Base-by-base conservation (phyloP, 2,329 filamentous ascomycete species). In the Calonectria pseudoturangicola region DNA sequence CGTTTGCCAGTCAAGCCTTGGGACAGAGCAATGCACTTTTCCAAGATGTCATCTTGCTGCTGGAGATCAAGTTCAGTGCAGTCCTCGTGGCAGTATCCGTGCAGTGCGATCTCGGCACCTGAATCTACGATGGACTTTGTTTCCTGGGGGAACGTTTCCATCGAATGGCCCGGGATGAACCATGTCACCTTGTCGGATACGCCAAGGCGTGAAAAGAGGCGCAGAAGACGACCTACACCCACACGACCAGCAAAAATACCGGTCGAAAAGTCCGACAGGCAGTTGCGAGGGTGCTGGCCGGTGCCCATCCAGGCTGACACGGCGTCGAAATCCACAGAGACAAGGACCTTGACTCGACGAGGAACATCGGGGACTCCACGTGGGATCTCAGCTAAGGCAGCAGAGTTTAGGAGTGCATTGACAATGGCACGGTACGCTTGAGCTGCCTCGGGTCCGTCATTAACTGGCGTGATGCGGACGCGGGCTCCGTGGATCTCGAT, bases 271-370 rank as follows among this genome's bases (percentile, higher is more conserved):
- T 75, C 74, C n/a, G 74, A 58, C 12, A 75, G 54, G n/a, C 58
- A 64, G 64, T 74, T 75, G n/a, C 54, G 43, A 27, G 72, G n/a
- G 85, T 83, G 8, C 84, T 89, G 64, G 83, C 84, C 81, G 88
- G 88, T 89, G n/a, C 89, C 89, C 2, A 89, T 83, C 86, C 86
- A 90, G 66, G 86, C 86, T 2, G 87, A 88, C 5, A 90, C 83
- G 18, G 88, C 88, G 71, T 90, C 89, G 74, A 90, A 90, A 78
- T 90, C 88, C 36, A 85, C 79, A 21, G 72, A 72, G 18, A 74
- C 39, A 12, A 65, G 47, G 7, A 75, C 30, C 33, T 72, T 7
- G 79, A 83, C 25, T 82, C 70, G n/a, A 78, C 79, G 18, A 82
- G 47, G 65, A 36, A 50, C 62, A 21, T 51, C 62, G 8, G 62